Base-by-base conservation (phyloP, 2,329 filamentous ascomycete species). In the Hortaea sp. region DNA sequence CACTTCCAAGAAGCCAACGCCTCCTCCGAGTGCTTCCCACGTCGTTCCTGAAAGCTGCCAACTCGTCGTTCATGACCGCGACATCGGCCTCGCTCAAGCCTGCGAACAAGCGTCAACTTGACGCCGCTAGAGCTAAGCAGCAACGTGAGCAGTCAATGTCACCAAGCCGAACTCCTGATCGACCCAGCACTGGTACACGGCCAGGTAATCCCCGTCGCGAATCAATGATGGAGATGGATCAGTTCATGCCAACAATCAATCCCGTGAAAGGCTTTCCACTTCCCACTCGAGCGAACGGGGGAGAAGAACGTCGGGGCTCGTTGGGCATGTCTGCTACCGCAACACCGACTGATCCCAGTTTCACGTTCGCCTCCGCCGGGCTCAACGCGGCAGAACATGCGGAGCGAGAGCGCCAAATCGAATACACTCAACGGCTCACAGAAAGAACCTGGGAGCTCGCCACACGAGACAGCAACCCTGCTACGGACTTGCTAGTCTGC, bases 401-500 rank as follows among this genome's bases (percentile, higher is more conserved):
- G 0, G 82, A 87, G 49, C 80, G 79, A 53, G 83, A 88, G 60
- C 78, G 85, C 5, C 82, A 87, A 59, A 71, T 75, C 48, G 79
- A 76, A 6, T 97, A 94, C 64, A 89, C 97, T 60, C 79, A 77
- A 45, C 81, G 88, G 2, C 76, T 98, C 10, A 97, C 92, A 0
- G 85, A 94, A 57, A 83, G 86, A 7, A 97, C 95, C 55, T 98
- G 92, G 92, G 84, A 90, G 49, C 75, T 94, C 12, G 88, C 92
- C 1, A 97, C 90, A 0, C 84, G 83, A 1, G 85, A 89, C 42
- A 88, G 89, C 1, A 97, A 98, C 62, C 92, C 92, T 0, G 90
- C 92, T 0, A 87, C 94, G 0, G 92, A 98, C 64, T 70, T 98
- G 12, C 73, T 98, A 1, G 85, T 95, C 5, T 98, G 92, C 62